Conservation (phyloP, 495 filamentous ascomycete species). For the Letharia columbiana region DNA sequence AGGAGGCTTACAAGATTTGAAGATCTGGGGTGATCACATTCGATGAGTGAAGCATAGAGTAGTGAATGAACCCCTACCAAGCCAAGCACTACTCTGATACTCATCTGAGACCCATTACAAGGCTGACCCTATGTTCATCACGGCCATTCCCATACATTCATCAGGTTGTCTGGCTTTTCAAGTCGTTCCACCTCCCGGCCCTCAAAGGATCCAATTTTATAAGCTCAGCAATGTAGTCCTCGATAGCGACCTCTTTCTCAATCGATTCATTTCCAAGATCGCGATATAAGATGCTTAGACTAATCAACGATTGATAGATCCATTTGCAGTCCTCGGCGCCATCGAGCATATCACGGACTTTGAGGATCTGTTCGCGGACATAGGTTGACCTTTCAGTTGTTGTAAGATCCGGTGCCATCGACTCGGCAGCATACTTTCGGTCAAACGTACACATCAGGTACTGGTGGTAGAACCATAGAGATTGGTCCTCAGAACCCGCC, state of each 20-base stretch:
- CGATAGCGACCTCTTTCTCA: conserved; percentile 33
- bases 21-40: no score
- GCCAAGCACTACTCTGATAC: no score
- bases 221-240: conserved; percentile 55
- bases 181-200: conserved; percentile 22
- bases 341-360: conserved; percentile 63
- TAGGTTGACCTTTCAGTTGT: conserved; percentile 55
- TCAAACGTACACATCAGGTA: conserved; percentile 62
- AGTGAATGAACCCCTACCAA: no score
- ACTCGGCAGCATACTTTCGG: conserved; percentile 38
- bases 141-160: no score
- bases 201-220: conserved; percentile 62
- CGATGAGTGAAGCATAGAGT: no score
- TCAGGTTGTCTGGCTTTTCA: not conserved
- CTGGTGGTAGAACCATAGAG: conserved; percentile 92
- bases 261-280: conserved; percentile 34
- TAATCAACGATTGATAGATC: conserved; percentile 69
- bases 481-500: conserved; percentile 85
- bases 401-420: conserved; percentile 55
- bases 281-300: conserved; percentile 43
- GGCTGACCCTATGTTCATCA: not conserved
- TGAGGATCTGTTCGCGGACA: conserved; percentile 56
- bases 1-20: no score
- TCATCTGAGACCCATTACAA: no score
- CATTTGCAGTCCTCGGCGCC: conserved; percentile 70